These are phyloP conservation scores for Dichotomopilus funicola DNA, from an alignment of 2,329 filamentous ascomycete species.

Conservation along the genomic window DNA sequence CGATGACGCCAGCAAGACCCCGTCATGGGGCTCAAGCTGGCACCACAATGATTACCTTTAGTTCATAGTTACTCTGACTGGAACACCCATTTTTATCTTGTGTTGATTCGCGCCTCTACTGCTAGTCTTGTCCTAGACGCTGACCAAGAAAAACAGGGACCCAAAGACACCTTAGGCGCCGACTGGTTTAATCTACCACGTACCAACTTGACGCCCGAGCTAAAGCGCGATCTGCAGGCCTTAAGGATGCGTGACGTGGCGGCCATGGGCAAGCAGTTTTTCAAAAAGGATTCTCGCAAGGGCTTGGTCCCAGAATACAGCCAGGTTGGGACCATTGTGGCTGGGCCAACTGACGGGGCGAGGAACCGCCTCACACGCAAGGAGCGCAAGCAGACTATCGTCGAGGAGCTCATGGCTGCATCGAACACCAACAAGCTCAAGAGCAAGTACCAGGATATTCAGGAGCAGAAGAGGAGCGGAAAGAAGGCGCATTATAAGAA, in stretches of 20 bases:
- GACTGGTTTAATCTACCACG: constrained; percentile 85
- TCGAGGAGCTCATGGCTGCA: constrained; percentile 76
- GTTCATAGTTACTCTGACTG: constrained; percentile 67
- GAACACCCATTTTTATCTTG: constrained; percentile 34
- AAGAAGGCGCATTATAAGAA: constrained; percentile 87
- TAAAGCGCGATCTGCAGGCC: constrained; percentile 85
- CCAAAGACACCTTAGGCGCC: constrained; percentile 58
- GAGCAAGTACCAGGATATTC: constrained; percentile 80
- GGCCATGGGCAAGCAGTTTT: constrained; percentile 74
- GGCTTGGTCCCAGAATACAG: constrained; percentile 72
- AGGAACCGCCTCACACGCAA: constrained; percentile 75
- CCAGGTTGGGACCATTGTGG: constrained; percentile 80
- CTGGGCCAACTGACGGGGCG: constrained; percentile 83
- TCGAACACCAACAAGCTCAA: constrained; percentile 66
- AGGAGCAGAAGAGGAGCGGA: constrained; percentile 74
- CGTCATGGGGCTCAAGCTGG: constrained; percentile 74
- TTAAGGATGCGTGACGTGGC: constrained; percentile 83
- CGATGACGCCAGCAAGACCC: constrained; percentile 69
- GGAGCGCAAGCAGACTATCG: constrained; percentile 78
- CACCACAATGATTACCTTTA: constrained; percentile 50
- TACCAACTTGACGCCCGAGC: constrained; percentile 74
- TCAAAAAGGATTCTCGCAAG: constrained; percentile 77
- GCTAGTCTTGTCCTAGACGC: constrained; percentile 11
- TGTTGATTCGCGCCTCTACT: constrained; percentile 18
- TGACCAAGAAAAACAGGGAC: constrained; percentile 26